Base-by-base conservation (phyloP, 129 eudicot genomes). In the Mikania micrantha region DNA sequence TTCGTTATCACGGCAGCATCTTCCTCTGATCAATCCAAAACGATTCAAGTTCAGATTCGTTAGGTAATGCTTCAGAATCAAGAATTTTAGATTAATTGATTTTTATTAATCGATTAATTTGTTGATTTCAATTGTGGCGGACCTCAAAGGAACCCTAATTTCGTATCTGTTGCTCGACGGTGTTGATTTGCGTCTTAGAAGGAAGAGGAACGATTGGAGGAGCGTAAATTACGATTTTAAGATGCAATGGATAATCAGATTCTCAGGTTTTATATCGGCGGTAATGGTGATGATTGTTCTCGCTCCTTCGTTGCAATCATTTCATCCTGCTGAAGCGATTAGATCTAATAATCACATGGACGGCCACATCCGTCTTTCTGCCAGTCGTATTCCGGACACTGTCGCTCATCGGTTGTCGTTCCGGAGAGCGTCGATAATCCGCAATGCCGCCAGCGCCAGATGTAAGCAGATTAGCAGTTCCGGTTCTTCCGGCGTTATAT, bases 301-400 rank as follows among this genome's bases (percentile, higher is more conserved):
- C 0, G 88, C 90, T 9, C 95, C 99, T 10, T 88, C 95, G 1
- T 73, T 86, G 0, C 99, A 89, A 41, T 93, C 99, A 1, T 88
- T 82, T 63, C 96, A 89, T 1, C 99, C 99, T 3, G 99, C 96
- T 2, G 96, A 93, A 80, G 99, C 99, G 12, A 93, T 93, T 56
- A 78, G 82, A 75, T 93, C 92, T 5, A 41, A 48, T 35, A 5
- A 91, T 59, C 42, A 53, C 57, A 11, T 59, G 13, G 64, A 70
- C 54, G 60, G 44, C 4, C 8, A 41, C 58, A 66, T 74, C n/a
- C n/a, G n/a, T 9, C 62, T 64, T 16, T 48, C 83, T 49, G 61
- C 64, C 12, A 28, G 74, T 27, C 58, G 45, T 24, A 38, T 6
- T 9, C 36, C 44, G n/a, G 34, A 17, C 7, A 20, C 49, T 45